Evolutionary conservation across 495 filamentous ascomycete genomes (phyloP).

Genomic region (Penicillium desertorum): DNA sequence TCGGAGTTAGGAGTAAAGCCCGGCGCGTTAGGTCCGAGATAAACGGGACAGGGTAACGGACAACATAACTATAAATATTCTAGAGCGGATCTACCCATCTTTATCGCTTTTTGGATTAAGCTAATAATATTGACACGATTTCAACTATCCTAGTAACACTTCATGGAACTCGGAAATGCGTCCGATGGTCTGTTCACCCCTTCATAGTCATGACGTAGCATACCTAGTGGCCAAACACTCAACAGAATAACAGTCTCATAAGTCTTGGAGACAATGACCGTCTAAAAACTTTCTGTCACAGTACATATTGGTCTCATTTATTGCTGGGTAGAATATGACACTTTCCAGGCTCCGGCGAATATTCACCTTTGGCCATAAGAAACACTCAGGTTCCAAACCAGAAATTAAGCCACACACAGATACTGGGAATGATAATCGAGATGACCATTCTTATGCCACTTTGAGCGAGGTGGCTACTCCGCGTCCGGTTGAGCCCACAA

Average conservation of each 20-base stretch:
- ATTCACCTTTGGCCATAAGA: slow-evolving; percentile 3
- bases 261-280: background rate
- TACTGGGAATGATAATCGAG: background rate
- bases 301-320: background rate
- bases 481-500: background rate
- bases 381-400: background rate
- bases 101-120: background rate
- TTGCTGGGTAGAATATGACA: background rate
- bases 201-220: slow-evolving; percentile 6
- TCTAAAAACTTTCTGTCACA: background rate
- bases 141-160: background rate
- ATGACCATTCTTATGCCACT: background rate
- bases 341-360: background rate
- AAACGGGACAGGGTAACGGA: background rate
- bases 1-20: slow-evolving; percentile 5
- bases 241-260: background rate
- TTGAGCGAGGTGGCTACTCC: slow-evolving; percentile 8
- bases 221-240: background rate
- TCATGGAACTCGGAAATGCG: background rate
- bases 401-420: background rate
- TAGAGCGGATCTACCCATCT: background rate
- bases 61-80: background rate
- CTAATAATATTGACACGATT: background rate
- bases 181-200: background rate
- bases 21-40: background rate